These are phyloP conservation scores for Gracilaria gracilis DNA, from an alignment of 23 red algal species.

Conservation along the genomic window DNA sequence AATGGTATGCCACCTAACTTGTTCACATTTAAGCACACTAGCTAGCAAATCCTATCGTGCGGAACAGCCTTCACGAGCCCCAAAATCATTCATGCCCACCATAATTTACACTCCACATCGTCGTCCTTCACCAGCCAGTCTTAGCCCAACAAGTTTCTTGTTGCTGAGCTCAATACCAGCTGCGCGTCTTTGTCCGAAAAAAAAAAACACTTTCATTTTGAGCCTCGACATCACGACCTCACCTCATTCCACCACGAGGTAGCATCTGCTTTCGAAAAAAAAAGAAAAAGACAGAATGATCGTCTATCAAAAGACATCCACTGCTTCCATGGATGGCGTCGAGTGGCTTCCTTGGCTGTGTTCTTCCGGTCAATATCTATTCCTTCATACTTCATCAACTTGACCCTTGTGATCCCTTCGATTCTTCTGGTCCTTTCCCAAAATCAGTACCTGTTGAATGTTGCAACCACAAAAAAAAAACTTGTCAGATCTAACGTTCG, in stretches of 20 bases:
- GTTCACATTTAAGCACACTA: too few species aligned
- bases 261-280: neutral
- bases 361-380: neutral
- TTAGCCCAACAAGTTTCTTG: too few species aligned
- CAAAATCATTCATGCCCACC: too few species aligned
- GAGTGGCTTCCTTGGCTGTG: neutral
- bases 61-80: too few species aligned
- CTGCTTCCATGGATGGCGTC: neutral
- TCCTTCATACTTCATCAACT: neutral
- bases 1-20: too few species aligned
- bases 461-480: neutral
- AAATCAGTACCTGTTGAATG: slow-evolving; percentile 26
- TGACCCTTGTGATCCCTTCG: neutral
- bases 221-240: neutral
- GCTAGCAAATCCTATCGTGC: too few species aligned
- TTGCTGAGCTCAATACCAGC: neutral
- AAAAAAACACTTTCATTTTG: neutral
- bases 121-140: too few species aligned
- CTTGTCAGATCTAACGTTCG: neutral
- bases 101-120: too few species aligned
- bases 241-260: neutral
- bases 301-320: neutral
- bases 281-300: neutral
- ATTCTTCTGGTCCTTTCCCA: neutral
- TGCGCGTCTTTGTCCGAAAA: neutral